A percentile compares a stretch with the other conserved stretches of the same genome.
Conservation (phyloP, 495 filamentous ascomycete species). For the Penicillium malachiteum region DNA sequence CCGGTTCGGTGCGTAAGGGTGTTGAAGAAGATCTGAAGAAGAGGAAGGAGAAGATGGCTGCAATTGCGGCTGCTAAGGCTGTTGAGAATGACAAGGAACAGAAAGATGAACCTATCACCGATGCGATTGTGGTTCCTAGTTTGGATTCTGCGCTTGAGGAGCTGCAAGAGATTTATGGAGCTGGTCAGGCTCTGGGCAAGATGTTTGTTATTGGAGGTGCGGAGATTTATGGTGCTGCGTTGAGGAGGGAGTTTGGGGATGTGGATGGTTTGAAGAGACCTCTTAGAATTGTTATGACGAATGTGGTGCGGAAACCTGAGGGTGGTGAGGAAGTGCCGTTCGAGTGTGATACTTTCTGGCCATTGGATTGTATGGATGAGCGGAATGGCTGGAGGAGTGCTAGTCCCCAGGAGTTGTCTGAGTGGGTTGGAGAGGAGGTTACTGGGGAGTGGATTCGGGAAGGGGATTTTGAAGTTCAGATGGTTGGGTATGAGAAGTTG, state of each 20-base stretch:
- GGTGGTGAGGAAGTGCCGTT: conserved; percentile 59
- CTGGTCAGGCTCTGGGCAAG: conserved; percentile 35
- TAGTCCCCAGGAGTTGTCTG: conserved; percentile 35
- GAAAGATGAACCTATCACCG: conserved; percentile 24
- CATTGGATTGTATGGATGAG: conserved; percentile 42
- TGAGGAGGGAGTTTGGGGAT: conserved; percentile 37
- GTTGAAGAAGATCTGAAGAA: conserved; percentile 25
- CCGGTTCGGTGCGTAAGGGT: conserved; percentile 25
- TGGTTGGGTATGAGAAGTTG: conserved; percentile 45
- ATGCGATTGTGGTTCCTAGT: conserved; percentile 38
- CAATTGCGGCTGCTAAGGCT: conserved; percentile 19
- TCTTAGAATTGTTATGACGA: conserved; percentile 47
- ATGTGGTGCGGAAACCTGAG: conserved; percentile 38
- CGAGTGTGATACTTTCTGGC: conserved; percentile 90
- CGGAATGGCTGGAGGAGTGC: conserved; percentile 39
- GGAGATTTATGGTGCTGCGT: conserved; percentile 73
- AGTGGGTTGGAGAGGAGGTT: conserved; percentile 47
- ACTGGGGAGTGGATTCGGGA: conserved; percentile 39
- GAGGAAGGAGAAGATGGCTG: conserved; percentile 24
- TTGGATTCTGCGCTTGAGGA: conserved; percentile 58
- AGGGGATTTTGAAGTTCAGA: conserved; percentile 42
- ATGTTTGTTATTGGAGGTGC: conserved; percentile 89
- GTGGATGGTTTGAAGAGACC: conserved; percentile 20
- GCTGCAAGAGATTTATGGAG: conserved; percentile 28
- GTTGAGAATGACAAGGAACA: neutral